A percentile compares a stretch with the other conserved stretches of the same genome.
Conservation (phyloP, 2,329 filamentous ascomycete species). For the Diaporthe batatas region DNA sequence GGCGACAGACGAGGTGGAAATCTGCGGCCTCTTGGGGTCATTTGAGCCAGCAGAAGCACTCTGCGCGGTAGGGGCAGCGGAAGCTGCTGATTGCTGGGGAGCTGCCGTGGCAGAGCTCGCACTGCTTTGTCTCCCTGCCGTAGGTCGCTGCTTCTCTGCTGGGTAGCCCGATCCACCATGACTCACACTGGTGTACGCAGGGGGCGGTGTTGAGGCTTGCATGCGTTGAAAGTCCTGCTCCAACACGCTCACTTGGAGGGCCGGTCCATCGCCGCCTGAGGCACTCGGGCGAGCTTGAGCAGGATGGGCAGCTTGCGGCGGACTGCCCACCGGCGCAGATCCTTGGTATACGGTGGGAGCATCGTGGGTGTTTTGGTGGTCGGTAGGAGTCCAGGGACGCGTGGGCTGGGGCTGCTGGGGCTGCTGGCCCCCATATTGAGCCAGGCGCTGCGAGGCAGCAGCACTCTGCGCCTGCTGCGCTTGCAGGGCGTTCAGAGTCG, state of each 20-base stretch:
- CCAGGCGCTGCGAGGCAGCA: constrained; percentile 83
- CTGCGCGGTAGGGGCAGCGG: constrained; percentile 41
- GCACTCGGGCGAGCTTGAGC: constrained; percentile 46
- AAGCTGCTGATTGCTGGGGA: constrained; percentile 45
- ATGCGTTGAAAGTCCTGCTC: constrained; percentile 89
- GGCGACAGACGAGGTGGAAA: constrained; percentile 47
- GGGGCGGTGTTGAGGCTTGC: constrained; percentile 86
- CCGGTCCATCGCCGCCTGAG: constrained; percentile 35
- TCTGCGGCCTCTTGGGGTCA: constrained; percentile 47
- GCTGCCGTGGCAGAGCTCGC: constrained; percentile 47
- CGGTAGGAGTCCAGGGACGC: constrained; percentile 95
- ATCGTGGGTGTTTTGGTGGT: constrained; percentile 86
- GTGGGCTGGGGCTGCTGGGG: constrained; percentile 60
- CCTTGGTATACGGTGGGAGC: constrained; percentile 95
- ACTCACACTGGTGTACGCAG: constrained; percentile 90
- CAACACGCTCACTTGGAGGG: constrained; percentile 76
- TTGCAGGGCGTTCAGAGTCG: constrained; percentile 81
- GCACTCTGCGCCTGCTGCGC: constrained; percentile 81
- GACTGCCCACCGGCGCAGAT: constrained; percentile 74
- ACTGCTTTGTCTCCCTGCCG: constrained; percentile 47
- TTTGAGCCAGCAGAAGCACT: constrained; percentile 44
- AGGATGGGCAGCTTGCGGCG: constrained; percentile 66
- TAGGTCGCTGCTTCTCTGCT: constrained; percentile 79
- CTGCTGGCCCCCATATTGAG: constrained; percentile 77
- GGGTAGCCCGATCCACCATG: constrained; percentile 73